Conservation (phyloP, 2,329 filamentous ascomycete genomes). For the Colletotrichum tamarilloi region DNA sequence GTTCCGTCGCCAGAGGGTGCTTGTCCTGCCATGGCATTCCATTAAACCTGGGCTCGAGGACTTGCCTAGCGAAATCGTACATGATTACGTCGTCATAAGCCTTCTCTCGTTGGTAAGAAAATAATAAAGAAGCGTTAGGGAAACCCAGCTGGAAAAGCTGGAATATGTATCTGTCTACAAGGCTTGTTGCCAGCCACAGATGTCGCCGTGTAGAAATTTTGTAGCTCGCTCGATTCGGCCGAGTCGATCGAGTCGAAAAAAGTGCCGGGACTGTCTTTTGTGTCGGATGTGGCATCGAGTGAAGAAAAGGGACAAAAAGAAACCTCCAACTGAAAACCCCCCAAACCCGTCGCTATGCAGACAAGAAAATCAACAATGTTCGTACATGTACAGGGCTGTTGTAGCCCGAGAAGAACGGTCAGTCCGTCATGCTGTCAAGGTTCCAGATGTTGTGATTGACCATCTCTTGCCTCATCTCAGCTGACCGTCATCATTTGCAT, state of each 20-base stretch:
- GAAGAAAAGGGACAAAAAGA: slow-evolving; percentile 13
- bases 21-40: background rate
- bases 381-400: slow-evolving; percentile 37
- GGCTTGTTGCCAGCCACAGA: background rate
- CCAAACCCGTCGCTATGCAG: slow-evolving; percentile 39
- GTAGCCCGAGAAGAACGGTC: background rate
- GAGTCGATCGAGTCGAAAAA: slow-evolving; percentile 4
- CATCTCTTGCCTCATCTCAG: slow-evolving; percentile 44
- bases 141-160: background rate
- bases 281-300: slow-evolving; percentile 29
- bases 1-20: slow-evolving; percentile 1
- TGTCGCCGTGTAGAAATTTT: background rate
- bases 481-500: slow-evolving; percentile 75
- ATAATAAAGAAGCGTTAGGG: slow-evolving; percentile 5
- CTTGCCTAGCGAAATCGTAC: background rate
- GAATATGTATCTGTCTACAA: background rate
- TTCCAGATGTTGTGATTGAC: background rate
- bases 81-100: slow-evolving; percentile 22
- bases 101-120: slow-evolving; percentile 5
- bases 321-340: slow-evolving; percentile 8
- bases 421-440: background rate
- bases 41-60: background rate
- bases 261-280: slow-evolving; percentile 22
- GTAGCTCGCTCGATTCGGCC: background rate
- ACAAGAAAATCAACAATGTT: slow-evolving; percentile 37